Percentiles rank a stretch among this genome's conserved stretches.
Conservation (phyloP, 2,329 filamentous ascomycete species). For the Clarireedia monteithiana region DNA sequence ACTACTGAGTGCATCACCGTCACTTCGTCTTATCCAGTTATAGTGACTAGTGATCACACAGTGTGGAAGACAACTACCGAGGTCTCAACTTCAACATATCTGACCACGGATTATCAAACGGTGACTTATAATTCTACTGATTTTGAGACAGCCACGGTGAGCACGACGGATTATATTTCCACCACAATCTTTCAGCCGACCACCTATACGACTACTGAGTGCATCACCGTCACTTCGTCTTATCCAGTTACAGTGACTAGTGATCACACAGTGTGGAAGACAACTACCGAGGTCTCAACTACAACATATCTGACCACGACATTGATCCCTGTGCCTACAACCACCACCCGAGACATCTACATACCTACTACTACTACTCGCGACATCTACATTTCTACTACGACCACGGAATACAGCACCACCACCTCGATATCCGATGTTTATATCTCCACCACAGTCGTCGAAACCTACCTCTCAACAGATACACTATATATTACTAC, state of each 20-base stretch:
- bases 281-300: neutral
- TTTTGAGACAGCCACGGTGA: neutral
- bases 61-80: neutral
- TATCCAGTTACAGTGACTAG: slow-evolving; percentile 10
- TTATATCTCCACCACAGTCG: neutral
- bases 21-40: slow-evolving; percentile 8
- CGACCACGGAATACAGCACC: too few species aligned
- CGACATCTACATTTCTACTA: neutral
- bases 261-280: slow-evolving; percentile 4
- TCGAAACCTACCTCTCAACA: neutral
- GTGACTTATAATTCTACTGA: neutral
- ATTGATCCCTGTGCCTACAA: neutral
- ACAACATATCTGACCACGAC: slow-evolving; percentile 4
- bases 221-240: neutral
- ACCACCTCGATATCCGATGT: neutral
- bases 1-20: neutral
- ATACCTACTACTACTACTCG: neutral
- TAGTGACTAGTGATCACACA: slow-evolving; percentile 6
- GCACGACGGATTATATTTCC: slow-evolving; percentile 2
- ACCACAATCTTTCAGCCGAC: slow-evolving; percentile 1
- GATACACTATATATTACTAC: slow-evolving; percentile 1
- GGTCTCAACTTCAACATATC: neutral
- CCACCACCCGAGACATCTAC: neutral
- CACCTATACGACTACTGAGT: neutral
- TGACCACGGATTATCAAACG: too few species aligned